Conservation (phyloP, 169 alveolate genomes). For the Eimeria praecox region DNA sequence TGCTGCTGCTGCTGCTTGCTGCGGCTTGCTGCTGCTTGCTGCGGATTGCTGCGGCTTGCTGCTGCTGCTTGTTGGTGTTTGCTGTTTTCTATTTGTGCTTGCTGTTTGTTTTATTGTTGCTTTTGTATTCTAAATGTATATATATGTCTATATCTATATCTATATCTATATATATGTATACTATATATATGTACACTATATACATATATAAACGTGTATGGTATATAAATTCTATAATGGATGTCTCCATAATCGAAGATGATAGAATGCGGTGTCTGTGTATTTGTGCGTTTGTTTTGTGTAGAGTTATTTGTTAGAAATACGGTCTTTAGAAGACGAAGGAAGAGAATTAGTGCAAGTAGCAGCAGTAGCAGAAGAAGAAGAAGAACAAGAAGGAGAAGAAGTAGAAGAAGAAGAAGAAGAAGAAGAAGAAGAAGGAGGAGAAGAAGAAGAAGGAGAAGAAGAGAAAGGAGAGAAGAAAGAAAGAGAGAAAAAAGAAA, state of each 20-base stretch:
- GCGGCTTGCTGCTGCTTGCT: not conserved
- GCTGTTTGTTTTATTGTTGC: not conserved
- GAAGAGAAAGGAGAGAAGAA: not conserved
- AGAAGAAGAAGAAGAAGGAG: not conserved
- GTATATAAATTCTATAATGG: no score
- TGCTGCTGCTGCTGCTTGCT: no score
- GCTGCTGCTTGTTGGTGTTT: not conserved
- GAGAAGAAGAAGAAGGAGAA: not conserved
- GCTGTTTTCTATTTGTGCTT: not conserved
- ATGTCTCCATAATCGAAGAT: no score
- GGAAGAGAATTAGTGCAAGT: not conserved
- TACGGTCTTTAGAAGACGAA: not conserved
- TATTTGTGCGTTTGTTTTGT: not conserved
- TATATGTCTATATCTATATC: not conserved
- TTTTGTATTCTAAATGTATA: no score
- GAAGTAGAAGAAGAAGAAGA: not conserved
- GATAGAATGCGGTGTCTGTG: no score
- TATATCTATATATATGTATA: no score
- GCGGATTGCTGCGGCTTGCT: not conserved
- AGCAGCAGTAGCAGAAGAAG: not conserved
- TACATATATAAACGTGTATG: no score
- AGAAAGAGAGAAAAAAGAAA: not conserved
- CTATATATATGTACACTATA: no score
- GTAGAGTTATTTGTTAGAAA: slow-evolving; percentile 43
- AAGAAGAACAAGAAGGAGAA: not conserved